These are phyloP conservation scores for Hypomontagnella monticulosa DNA, from an alignment of 495 filamentous ascomycete species.

Conservation along the genomic window DNA sequence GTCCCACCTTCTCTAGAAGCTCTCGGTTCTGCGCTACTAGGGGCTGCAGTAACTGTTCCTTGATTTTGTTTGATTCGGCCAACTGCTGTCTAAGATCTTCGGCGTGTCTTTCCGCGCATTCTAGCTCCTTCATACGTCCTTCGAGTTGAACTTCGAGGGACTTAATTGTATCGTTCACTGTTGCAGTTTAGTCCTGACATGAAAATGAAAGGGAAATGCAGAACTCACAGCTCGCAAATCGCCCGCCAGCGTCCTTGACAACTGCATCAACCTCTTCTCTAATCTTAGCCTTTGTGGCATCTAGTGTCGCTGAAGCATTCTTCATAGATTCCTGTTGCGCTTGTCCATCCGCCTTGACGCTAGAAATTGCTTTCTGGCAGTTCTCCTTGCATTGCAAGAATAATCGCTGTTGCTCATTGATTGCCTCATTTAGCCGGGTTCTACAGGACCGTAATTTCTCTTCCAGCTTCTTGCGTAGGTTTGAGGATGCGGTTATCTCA, in stretches of 20 bases:
- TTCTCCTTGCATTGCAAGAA: slow-evolving; percentile 45
- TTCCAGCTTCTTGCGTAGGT: slow-evolving; percentile 37
- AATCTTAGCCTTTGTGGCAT: slow-evolving; percentile 47
- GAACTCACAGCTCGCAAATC: slow-evolving; percentile 45
- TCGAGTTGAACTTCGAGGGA: slow-evolving; percentile 35
- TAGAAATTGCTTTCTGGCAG: slow-evolving; percentile 40
- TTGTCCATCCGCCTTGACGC: slow-evolving; percentile 37
- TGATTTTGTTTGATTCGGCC: slow-evolving; percentile 37
- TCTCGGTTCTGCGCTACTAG: slow-evolving; percentile 44
- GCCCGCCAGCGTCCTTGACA: slow-evolving; percentile 39
- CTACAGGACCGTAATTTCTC: slow-evolving; percentile 46
- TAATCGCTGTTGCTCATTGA: slow-evolving; percentile 52
- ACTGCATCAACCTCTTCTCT: slow-evolving; percentile 44
- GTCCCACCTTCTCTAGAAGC: slow-evolving; percentile 45
- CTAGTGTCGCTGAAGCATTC: slow-evolving; percentile 39
- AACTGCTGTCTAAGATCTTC: slow-evolving; percentile 43
- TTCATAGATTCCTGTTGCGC: slow-evolving; percentile 35
- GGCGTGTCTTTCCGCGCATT: slow-evolving; percentile 38
- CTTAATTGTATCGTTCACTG: slow-evolving; percentile 43
- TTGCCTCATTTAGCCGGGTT: slow-evolving; percentile 47
- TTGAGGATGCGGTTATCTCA: slow-evolving; percentile 33
- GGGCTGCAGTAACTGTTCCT: slow-evolving; percentile 42
- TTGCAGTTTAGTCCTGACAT: slow-evolving; percentile 1
- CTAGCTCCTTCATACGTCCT: slow-evolving; percentile 46
- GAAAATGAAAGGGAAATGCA: too few relatives aligned